Evolutionary conservation across 352 stramenopile species (phyloP).

Genomic region (Globisporangium abappressorium): DNA sequence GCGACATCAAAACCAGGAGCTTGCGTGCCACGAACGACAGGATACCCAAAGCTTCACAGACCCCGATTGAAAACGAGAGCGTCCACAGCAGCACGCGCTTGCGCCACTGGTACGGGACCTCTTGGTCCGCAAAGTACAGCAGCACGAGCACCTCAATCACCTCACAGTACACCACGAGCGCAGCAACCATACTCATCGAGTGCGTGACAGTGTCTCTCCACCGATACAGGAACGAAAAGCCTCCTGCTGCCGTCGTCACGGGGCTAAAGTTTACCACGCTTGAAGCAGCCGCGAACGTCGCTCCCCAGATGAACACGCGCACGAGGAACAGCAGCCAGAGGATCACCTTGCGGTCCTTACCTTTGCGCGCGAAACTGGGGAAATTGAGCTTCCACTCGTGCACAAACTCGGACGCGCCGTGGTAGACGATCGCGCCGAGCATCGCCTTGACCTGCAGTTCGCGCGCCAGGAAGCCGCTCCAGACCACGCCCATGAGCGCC

Average conservation of each 20-base stretch:
- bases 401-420: slow-evolving; percentile 33
- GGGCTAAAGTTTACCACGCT: background rate
- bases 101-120: slow-evolving; percentile 39
- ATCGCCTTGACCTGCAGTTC: slow-evolving; percentile 44
- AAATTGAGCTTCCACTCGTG: slow-evolving; percentile 35
- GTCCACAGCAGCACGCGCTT: slow-evolving; percentile 41
- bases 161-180: slow-evolving; percentile 40
- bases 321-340: slow-evolving; percentile 55
- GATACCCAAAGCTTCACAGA: slow-evolving; percentile 24
- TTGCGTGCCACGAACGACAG: slow-evolving; percentile 21
- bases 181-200: slow-evolving; percentile 7
- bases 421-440: slow-evolving; percentile 41
- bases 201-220: background rate
- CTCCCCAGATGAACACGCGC: slow-evolving; percentile 62
- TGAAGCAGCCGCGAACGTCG: slow-evolving; percentile 31
- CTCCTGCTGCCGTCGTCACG: background rate
- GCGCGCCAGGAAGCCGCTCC: slow-evolving; percentile 27
- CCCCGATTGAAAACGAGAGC: slow-evolving; percentile 25
- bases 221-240: background rate
- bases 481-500: slow-evolving; percentile 35
- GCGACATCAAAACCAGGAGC: slow-evolving; percentile 26
- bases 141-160: slow-evolving; percentile 49
- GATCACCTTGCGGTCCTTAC: slow-evolving; percentile 35
- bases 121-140: slow-evolving; percentile 50
- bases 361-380: slow-evolving; percentile 29